Evolutionary conservation across 1,139 yeast genomes (phyloP), one percentile per base, ranked within the genome.

Genomic region (Yamadazyma atmosphaerica): DNA sequence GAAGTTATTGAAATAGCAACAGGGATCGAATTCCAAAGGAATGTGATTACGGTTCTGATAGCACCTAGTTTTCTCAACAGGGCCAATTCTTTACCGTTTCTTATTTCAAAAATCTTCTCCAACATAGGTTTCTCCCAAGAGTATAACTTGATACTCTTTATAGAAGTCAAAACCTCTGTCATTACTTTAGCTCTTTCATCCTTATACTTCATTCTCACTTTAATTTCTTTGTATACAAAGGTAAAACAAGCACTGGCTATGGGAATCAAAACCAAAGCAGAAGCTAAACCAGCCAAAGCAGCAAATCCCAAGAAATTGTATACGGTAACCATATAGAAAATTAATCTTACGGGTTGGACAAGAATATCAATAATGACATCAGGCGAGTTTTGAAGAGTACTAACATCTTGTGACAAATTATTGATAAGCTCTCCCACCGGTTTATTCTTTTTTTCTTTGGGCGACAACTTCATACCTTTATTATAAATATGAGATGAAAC

Each of bases 71-170:
- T 56, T 38, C 52, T 60, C 32, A 56, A 51, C 28, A 57, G 56
- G n/a, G 35, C 40, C 42, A 68, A 58, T 44, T 69, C 74, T 36
- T 62, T 55, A 16, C 56, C 62, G 42, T 68, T 68, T 57, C 75
- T 62, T 21, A 68, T 52, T 4, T 50, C 58, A 26, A 55, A 52
- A 33, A 69, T 56, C 41, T 65, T 57, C 18, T 52, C 49, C 44
- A 68, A 48, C 66, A 68, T 65, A 13, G 75, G 73, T 22, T 47
- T 42, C 40, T 67, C 72, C 73, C 73, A 67, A 4, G 70, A 62
- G 44, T 66, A 66, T 31, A 67, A 58, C 41, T 69, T 69, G 44
- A 69, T 58, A 33, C 68, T 63, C 41, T 68, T 69, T 18, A 68
- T 63, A 2, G 73, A 61, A 34, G 55, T 61, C 35, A 69, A 58